Percentiles rank a stretch among this genome's conserved stretches.
Evolutionary conservation across 139 green algal genomes (phyloP).

Genomic region (Axilococcus clingmanii): DNA sequence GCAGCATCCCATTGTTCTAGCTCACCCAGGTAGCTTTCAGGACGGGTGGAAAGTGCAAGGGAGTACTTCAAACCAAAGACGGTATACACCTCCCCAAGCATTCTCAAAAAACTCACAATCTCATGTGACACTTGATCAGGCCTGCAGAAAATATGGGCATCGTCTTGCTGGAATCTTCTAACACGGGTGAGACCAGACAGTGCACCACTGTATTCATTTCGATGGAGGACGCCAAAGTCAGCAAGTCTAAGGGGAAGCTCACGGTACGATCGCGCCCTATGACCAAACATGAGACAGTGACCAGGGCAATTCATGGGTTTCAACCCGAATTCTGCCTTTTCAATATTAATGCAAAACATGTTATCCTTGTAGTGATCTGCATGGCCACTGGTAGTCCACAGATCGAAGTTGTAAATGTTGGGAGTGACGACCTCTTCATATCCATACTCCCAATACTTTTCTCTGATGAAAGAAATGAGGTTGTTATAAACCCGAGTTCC

Average conservation of each 20-base stretch:
- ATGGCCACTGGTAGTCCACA: conserved; percentile 92
- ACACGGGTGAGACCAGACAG: conserved; percentile 83
- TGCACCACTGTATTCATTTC: conserved; percentile 82
- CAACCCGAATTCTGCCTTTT: conserved; percentile 89
- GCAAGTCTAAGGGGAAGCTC: conserved; percentile 90
- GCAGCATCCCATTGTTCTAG: conserved; percentile 86
- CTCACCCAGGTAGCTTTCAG: conserved; percentile 81
- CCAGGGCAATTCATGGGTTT: conserved; percentile 99
- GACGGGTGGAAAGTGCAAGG: conserved; percentile 85
- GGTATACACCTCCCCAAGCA: conserved; percentile 88
- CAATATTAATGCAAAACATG: conserved; percentile 94
- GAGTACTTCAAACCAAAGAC: conserved; percentile 91
- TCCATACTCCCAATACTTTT: conserved; percentile 94
- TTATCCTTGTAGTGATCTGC: conserved; percentile 97
- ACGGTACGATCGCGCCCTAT: conserved; percentile 79
- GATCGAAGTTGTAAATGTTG: conserved; percentile 99
- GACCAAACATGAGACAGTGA: conserved; percentile 94
- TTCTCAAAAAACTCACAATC: conserved; percentile 68
- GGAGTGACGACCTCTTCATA: conserved; percentile 95
- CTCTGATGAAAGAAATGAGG: conserved; percentile 65
- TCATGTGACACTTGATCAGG: conserved; percentile 78
- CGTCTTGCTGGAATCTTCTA: conserved; percentile 95
- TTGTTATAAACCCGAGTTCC: conserved; percentile 91
- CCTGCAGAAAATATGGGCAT: conserved; percentile 97
- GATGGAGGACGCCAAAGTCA: conserved; percentile 97